Evolutionary conservation across 768 basidiomycete species (phyloP).

Genomic region (Amanita exitialis): DNA sequence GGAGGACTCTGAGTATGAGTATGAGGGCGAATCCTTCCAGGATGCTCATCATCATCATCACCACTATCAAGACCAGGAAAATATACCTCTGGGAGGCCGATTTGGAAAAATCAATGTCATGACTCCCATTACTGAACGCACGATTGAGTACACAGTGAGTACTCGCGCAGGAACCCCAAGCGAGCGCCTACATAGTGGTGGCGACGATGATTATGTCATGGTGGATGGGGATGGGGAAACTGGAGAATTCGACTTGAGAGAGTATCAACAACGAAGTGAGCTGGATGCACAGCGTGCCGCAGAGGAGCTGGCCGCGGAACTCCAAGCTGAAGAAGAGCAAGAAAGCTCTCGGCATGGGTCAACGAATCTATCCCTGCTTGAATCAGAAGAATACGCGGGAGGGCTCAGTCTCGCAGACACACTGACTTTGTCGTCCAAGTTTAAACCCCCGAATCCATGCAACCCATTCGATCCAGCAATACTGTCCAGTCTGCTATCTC

Average conservation of each 20-base stretch:
- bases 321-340: constrained; percentile 25
- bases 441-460: constrained; percentile 80
- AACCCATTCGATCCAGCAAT: constrained; percentile 71
- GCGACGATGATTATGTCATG: constrained; percentile 15
- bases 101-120: constrained; percentile 84
- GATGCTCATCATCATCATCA: constrained; percentile 11
- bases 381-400: constrained; percentile 47
- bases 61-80: constrained; percentile 3
- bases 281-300: constrained; percentile 42
- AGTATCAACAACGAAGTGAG: constrained; percentile 24
- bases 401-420: constrained; percentile 58
- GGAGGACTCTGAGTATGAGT: constrained; percentile 17
- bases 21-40: constrained; percentile 29
- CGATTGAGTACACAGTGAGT: constrained; percentile 70
- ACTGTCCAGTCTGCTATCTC: constrained; percentile 52
- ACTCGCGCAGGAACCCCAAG: constrained; percentile 41
- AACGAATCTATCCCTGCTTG: background rate
- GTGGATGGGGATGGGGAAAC: constrained; percentile 16
- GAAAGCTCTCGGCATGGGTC: background rate
- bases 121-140: constrained; percentile 97
- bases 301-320: constrained; percentile 41
- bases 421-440: constrained; percentile 48
- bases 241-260: constrained; percentile 10
- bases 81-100: constrained; percentile 58
- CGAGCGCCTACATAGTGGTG: constrained; percentile 15